Evolutionary conservation across 768 basidiomycete genomes (phyloP), one percentile per base, ranked within the genome.

Genomic region (Naganishia vishniacii): DNA sequence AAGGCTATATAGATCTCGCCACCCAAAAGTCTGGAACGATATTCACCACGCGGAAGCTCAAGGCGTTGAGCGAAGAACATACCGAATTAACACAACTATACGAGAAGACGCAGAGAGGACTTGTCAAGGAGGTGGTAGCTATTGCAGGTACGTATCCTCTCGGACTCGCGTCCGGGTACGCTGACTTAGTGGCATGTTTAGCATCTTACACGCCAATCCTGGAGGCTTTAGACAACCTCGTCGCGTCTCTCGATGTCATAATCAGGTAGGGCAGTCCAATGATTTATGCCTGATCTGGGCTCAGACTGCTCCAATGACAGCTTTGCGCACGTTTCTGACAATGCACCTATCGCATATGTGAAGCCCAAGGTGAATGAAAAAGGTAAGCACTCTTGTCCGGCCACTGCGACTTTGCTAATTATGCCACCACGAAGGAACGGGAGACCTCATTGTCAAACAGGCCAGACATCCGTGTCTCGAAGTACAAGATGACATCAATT

Each of bases 401-500:
- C 26, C 3, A 4, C 13, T 9, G 3, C 29, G 46, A 29, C n/a
- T 16, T 1, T n/a, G n/a, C 13, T 8, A 8, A 37, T 8, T n/a
- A 1, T 20, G 1, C 42, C 15, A 23, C 3, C 26, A 6, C 25
- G 25, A 20, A 45, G 41, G 91, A 13, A 81, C 84, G 4, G 91
- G 93, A 1, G 86, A 85, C 72, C 80, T 98, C 12, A 77, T 89
- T 42, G 80, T 98, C 25, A 83, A 82, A 65, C 90, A 92, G 37
- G 91, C 94, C 12, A 82, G 95, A 26, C 95, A 99, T 79, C 95
- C 95, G 15, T 97, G 94, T 70, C 80, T 99, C 20, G 95, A 99
- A 76, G 88, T 94, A 4, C 92, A 97, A 73, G 94, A 97, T 56
- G 95, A 91, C 42, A 82, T 99, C 44, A 87, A 83, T 71, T 98